Percentiles rank a stretch among this genome's conserved stretches.
These are phyloP conservation scores for Colletotrichum gigasporum DNA, from an alignment of 2,329 filamentous ascomycete genomes.

Conservation along the genomic window DNA sequence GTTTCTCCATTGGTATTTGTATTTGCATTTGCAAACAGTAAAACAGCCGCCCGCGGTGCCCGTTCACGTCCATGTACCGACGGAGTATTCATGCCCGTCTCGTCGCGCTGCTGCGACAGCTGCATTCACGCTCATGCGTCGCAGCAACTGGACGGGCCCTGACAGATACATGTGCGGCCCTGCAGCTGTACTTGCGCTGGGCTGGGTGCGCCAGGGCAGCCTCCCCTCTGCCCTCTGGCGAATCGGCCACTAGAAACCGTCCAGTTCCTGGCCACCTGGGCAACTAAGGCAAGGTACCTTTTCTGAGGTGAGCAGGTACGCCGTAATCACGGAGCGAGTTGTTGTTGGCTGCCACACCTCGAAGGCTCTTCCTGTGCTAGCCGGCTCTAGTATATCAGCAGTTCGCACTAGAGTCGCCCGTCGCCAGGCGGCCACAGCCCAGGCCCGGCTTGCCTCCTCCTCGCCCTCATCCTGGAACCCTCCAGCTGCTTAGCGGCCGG, in stretches of 20 bases:
- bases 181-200: constrained; percentile 17
- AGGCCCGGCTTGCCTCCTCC: constrained; percentile 9
- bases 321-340: neutral
- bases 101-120: neutral
- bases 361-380: neutral
- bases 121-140: neutral
- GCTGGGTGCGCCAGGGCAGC: neutral
- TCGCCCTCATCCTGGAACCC: neutral
- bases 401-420: constrained; percentile 23
- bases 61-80: neutral
- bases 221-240: constrained; percentile 8
- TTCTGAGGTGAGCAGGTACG: constrained; percentile 2
- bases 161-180: constrained; percentile 12
- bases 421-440: constrained; percentile 15
- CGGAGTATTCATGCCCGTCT: neutral
- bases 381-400: constrained; percentile 10
- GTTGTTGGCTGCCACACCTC: constrained; percentile 25
- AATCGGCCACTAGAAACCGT: constrained; percentile 3
- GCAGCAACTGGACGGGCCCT: constrained; percentile 21
- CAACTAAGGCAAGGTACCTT: neutral
- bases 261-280: constrained; percentile 20
- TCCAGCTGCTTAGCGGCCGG: neutral
- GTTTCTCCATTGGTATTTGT: no score
- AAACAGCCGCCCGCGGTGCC: no score
- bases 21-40: no score